Evolutionary conservation across 345 rosid species (phyloP), one percentile per base, ranked within the genome.

Genomic region (Psidium friedrichsthalianum): DNA sequence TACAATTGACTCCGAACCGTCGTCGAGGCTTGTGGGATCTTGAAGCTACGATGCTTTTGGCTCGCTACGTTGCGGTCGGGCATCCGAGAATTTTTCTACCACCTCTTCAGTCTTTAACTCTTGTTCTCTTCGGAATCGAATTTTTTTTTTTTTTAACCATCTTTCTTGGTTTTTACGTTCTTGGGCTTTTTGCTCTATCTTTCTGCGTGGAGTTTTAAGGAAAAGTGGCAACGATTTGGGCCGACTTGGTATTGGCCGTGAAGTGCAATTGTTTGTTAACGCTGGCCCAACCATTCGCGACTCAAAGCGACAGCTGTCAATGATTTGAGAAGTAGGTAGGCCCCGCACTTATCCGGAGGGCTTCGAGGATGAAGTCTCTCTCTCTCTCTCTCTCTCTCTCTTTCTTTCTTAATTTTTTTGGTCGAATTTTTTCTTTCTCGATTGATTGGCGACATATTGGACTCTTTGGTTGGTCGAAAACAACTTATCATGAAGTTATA

Each of bases 51-150:
- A 18, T 32, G 78, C 25, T 69, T 2, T 69, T 2, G 78, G 78
- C 24, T 69, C 5, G 12, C 1, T 16, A 20, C 44, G 20, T 0
- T 3, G 0, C 22, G 11, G 11, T 32, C 5, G 12, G 36, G 44
- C 24, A 64, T 16, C 24, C 42, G 29, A 27, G 74, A 3, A 59
- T 6, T 55, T 55, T 55, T 20, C 56, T 0, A 6, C 24, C 22
- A 21, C 58, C 25, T 56, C 47, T 44, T 44, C 5, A 44, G 47
- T 44, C n/a, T 22, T 22, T 9, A 5, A 56, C n/a, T 22, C 11
- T 56, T 21, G 58, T 22, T 21, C 58, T 56, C n/a, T 56, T 56
- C 58, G 20, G 24, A 22, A 8, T 56, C 8, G 10, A 8, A 8
- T 21, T 20, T 21, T 20, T 56, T 21, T 56, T 36, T 36, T 36